A percentile compares a stretch with the other conserved stretches of the same genome.
Conservation (phyloP, 129 eudicot genomes). For the Artemisia argyi region DNA sequence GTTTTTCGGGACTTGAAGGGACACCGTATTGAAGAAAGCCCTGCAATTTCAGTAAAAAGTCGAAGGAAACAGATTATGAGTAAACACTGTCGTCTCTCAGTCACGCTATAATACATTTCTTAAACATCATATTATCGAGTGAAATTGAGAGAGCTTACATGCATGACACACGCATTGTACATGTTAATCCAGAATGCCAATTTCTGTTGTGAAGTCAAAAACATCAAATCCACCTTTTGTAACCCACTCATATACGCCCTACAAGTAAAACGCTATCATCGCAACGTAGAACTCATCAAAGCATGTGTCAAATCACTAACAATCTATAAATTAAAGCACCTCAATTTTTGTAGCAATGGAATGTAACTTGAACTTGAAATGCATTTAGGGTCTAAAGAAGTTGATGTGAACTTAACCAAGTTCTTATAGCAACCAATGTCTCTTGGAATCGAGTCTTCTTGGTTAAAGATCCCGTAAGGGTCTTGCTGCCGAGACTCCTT, state of each 20-base stretch:
- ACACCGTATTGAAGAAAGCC: constrained; percentile 86
- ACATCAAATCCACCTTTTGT: constrained; percentile 84
- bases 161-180: constrained; percentile 95
- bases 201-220: constrained; percentile 71
- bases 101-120: background rate
- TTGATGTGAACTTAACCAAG: constrained; percentile 80
- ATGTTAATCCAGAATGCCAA: constrained; percentile 98
- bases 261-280: constrained; percentile 19
- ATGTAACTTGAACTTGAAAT: constrained; percentile 79
- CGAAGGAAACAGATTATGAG: background rate
- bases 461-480: constrained; percentile 77
- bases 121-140: background rate
- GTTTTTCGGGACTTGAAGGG: constrained; percentile 67
- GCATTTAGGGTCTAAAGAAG: constrained; percentile 82
- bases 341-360: constrained; percentile 76
- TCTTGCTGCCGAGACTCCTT: constrained; percentile 92
- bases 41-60: constrained; percentile 31
- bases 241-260: constrained; percentile 72
- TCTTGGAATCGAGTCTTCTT: constrained; percentile 84
- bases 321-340: constrained; percentile 34
- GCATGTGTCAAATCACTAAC: background rate
- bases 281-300: constrained; percentile 5
- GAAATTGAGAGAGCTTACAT: constrained; percentile 49
- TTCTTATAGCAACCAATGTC: constrained; percentile 96
- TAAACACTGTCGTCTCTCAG: no score